Conservation (phyloP, 257 asterid species). For the Leonotis leonurus region DNA sequence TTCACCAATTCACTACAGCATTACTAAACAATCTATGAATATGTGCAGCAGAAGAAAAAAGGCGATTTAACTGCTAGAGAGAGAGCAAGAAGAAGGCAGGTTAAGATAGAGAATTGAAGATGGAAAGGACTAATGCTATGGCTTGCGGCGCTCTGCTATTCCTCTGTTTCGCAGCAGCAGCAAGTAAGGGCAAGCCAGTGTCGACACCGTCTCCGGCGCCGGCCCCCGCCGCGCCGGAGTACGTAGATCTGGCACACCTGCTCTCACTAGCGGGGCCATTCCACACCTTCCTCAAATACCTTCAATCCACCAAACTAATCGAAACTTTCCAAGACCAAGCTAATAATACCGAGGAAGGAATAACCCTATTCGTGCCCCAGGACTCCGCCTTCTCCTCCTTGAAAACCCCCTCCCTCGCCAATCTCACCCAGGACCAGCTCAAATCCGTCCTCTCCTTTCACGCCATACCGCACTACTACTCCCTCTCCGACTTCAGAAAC, state of each 20-base stretch:
- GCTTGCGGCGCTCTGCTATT: slow-evolving; percentile 21
- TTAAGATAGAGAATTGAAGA: background rate
- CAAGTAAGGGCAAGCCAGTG: slow-evolving; percentile 22
- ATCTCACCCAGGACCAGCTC: slow-evolving; percentile 63
- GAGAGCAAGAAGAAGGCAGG: background rate
- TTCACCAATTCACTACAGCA: background rate
- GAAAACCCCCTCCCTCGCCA: slow-evolving; percentile 43
- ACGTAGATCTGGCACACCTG: slow-evolving; percentile 56
- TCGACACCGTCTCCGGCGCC: slow-evolving; percentile 43
- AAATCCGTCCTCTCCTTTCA: slow-evolving; percentile 63
- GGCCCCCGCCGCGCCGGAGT: slow-evolving; percentile 64
- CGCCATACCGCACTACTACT: slow-evolving; percentile 64
- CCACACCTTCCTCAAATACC: slow-evolving; percentile 56
- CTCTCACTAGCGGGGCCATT: slow-evolving; percentile 81
- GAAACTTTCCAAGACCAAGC: slow-evolving; percentile 77
- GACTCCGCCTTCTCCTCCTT: slow-evolving; percentile 51
- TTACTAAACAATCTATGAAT: background rate
- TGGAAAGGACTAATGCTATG: background rate
- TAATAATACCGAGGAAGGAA: slow-evolving; percentile 62
- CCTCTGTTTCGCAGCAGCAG: slow-evolving; percentile 26
- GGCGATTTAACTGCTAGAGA: background rate
- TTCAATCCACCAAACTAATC: slow-evolving; percentile 49
- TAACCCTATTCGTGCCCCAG: slow-evolving; percentile 71
- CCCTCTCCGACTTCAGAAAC: slow-evolving; percentile 60
- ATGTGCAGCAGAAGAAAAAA: background rate